A percentile compares a stretch with the other conserved stretches of the same genome.
Evolutionary conservation across 345 rosid species (phyloP).

Genomic region (Rhizophora apiculata): DNA sequence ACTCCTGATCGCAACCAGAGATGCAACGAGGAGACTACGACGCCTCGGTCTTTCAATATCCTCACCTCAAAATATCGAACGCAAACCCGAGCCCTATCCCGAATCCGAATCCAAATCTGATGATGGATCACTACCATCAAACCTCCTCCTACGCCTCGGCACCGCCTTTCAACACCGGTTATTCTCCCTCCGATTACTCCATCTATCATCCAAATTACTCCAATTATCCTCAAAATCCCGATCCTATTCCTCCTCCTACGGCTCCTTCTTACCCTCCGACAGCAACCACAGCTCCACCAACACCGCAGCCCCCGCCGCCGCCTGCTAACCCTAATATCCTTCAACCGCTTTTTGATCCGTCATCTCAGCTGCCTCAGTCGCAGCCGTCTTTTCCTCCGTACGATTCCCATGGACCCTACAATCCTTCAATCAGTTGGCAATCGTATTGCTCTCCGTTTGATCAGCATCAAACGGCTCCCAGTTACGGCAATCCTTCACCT

Average conservation of each 20-base stretch:
- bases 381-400: slow-evolving; percentile 53
- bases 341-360: slow-evolving; percentile 8
- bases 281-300: slow-evolving; percentile 11
- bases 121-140: slow-evolving; percentile 39
- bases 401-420: slow-evolving; percentile 63
- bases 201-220: slow-evolving; percentile 46
- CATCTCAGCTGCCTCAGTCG: slow-evolving; percentile 14
- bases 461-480: slow-evolving; percentile 53
- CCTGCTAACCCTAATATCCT: slow-evolving; percentile 33
- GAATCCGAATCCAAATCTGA: slow-evolving; percentile 10
- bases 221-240: slow-evolving; percentile 51
- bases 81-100: slow-evolving; percentile 45
- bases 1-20: not conserved
- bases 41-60: slow-evolving; percentile 53
- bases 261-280: slow-evolving; percentile 60
- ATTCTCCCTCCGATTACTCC: slow-evolving; percentile 52
- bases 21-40: slow-evolving; percentile 55
- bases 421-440: slow-evolving; percentile 42
- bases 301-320: slow-evolving; percentile 19
- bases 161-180: slow-evolving; percentile 60
- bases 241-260: slow-evolving; percentile 50
- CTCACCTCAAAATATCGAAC: slow-evolving; percentile 27
- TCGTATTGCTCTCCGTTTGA: slow-evolving; percentile 56
- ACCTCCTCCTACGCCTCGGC: slow-evolving; percentile 67
- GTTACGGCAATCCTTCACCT: slow-evolving; percentile 33